Conservation (phyloP, 1,139 yeast species). For the Scheffersomyces cryptocercus region DNA sequence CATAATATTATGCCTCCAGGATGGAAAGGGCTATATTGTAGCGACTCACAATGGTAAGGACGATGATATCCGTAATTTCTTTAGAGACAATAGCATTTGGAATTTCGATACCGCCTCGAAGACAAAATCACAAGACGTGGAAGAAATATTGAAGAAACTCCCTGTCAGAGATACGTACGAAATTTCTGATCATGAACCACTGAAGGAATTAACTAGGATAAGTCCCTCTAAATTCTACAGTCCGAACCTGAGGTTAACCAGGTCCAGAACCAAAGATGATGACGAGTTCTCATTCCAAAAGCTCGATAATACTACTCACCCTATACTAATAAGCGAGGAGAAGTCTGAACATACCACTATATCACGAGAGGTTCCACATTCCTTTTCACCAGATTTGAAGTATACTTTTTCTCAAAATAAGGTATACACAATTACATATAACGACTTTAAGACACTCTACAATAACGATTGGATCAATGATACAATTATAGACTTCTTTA, state of each 20-base stretch:
- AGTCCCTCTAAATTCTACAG: background rate
- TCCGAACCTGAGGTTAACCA: slow-evolving; percentile 1
- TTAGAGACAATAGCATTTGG: slow-evolving; percentile 8
- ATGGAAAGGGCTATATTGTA: slow-evolving; percentile 7
- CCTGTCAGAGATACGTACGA: too few species aligned
- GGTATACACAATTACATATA: slow-evolving; percentile 50
- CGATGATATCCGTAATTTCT: slow-evolving; percentile 7
- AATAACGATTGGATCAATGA: slow-evolving; percentile 79
- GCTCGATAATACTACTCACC: too few species aligned
- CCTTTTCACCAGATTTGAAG: slow-evolving; percentile 53
- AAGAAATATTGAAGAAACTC: too few species aligned
- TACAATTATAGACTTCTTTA: slow-evolving; percentile 68
- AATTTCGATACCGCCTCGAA: slow-evolving; percentile 5
- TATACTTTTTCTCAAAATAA: slow-evolving; percentile 51
- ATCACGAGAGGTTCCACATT: slow-evolving; percentile 10
- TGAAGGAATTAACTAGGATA: too few species aligned
- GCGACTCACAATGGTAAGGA: slow-evolving; percentile 11
- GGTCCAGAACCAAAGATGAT: slow-evolving; percentile 4
- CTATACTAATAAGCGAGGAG: too few species aligned
- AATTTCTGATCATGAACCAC: too few species aligned
- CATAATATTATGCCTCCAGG: slow-evolving; percentile 8
- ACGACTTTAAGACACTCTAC: slow-evolving; percentile 68
- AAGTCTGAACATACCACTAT: too few species aligned
- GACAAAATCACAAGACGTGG: too few species aligned
- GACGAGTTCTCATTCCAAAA: background rate